Base-by-base conservation (phyloP, 139 green algal species). In the Ettlia oleoabundans region DNA sequence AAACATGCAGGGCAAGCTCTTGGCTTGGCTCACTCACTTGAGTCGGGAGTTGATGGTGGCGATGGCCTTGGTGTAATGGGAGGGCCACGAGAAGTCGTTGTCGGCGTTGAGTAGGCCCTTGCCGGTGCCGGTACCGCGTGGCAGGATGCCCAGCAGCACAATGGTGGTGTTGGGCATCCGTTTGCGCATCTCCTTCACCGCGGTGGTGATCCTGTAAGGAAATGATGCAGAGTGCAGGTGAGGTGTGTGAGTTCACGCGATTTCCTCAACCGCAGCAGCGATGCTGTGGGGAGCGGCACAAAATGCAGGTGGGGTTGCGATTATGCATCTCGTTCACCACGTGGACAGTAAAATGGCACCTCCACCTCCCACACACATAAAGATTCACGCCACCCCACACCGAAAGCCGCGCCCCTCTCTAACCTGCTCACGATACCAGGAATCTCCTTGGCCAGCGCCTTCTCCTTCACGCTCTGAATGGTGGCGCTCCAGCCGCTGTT, bases 101-200 rank as follows among this genome's bases (percentile, higher is more conserved):
- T 28, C 3, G 22, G 13, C 55, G 21, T 32, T 28, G 21, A 8
- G 24, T 4, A 35, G 8, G 52, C 72, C 72, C 72, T 79, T 79
- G 72, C 72, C 72, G 2, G 52, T 67, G 52, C 52, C 72, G 21
- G 72, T 79, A 35, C 72, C 72, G 35, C 72, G 72, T 24, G 72
- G 72, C 72, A 79, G 72, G 33, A 79, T 47, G 52, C 72, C 72
- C 72, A 79, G 2, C 4, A 79, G 13, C 52, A 79, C n/a, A 0
- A 79, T 13, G 33, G 22, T 35, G 52, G 52, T 28, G 4, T 22
- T 10, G 6, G 72, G 72, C 72, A 78, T 47, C 21, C 55, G 33
- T 52, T 79, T 37, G 3, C 13, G 72, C 52, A 79, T 21, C 72
- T 68, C 51, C 21, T 28, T 35, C 52, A 79, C 72, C 26, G 55